phyloP scores from a whole-genome alignment of 2,329 filamentous ascomycete species.

The Colletotrichum scovillei region DNA sequence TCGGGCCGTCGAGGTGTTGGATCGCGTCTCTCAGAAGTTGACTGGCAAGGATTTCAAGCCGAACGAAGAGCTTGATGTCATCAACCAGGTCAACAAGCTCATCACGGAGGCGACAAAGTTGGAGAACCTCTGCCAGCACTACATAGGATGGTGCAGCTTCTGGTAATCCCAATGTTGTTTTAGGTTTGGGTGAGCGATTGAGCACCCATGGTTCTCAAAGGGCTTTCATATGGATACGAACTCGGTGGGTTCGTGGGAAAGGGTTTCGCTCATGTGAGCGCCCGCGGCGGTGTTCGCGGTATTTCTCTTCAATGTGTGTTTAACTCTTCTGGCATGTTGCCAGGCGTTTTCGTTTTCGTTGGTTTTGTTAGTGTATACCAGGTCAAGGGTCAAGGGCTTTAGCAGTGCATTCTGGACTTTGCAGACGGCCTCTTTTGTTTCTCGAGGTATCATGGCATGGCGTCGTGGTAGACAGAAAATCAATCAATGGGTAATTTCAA shows the following conservation, averaged over 20 bases:
- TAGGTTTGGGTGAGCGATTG: neutral
- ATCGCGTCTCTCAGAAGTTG: slow-evolving; percentile 93
- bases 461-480: slow-evolving; percentile 32
- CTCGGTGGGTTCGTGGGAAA: slow-evolving; percentile 6
- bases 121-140: slow-evolving; percentile 98
- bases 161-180: slow-evolving; percentile 68
- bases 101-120: slow-evolving; percentile 95
- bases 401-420: slow-evolving; percentile 1
- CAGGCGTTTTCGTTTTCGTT: neutral
- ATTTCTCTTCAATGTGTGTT: slow-evolving; percentile 20
- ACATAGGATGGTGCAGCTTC: slow-evolving; percentile 99
- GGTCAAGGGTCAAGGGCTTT: slow-evolving; percentile 9
- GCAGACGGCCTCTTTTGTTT: slow-evolving; percentile 14
- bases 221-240: neutral
- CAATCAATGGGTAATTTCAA: neutral
- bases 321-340: slow-evolving; percentile 16
- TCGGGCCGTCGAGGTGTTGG: slow-evolving; percentile 89
- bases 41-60: slow-evolving; percentile 93
- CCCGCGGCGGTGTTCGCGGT: slow-evolving; percentile 9
- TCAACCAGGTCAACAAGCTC: slow-evolving; percentile 92
- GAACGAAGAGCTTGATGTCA: slow-evolving; percentile 84
- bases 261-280: neutral
- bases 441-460: slow-evolving; percentile 30
- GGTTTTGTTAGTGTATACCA: slow-evolving; percentile 30
- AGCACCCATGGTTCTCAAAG: neutral